Conservation (phyloP, 1,139 yeast genomes). For the Sugiyamaella japonica region DNA sequence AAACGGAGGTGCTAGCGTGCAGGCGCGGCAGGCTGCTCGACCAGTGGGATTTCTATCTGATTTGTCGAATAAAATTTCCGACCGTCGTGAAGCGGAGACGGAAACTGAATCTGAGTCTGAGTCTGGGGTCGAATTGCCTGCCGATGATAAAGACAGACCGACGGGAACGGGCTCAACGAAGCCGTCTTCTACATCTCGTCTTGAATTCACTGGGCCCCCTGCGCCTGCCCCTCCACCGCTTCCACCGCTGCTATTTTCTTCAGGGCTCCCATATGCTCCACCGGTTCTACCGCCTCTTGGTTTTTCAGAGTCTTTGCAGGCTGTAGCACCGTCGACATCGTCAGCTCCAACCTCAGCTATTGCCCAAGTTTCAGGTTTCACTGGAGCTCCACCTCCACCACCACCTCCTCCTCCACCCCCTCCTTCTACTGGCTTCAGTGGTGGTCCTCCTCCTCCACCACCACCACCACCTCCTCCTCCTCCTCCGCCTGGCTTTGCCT, state of each 20-base stretch:
- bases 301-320: conserved; percentile 16
- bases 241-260: conserved; percentile 28
- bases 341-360: conserved; percentile 29
- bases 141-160: too few relatives aligned
- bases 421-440: conserved; percentile 13
- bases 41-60: conserved; percentile 21
- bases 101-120: neutral
- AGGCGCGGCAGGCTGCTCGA: conserved; percentile 11
- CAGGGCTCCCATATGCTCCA: conserved; percentile 23
- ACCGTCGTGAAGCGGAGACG: neutral
- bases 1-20: conserved; percentile 19
- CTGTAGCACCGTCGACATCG: conserved; percentile 39
- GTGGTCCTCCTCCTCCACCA: conserved; percentile 25
- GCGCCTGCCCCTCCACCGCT: conserved; percentile 39
- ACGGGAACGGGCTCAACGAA: too few relatives aligned
- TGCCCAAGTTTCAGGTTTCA: conserved; percentile 26
- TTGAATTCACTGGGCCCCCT: neutral
- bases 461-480: conserved; percentile 31
- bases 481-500: conserved; percentile 31
- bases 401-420: conserved; percentile 39
- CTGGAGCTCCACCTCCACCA: conserved; percentile 26
- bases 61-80: conserved; percentile 17
- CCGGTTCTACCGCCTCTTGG: neutral
- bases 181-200: conserved; percentile 17
- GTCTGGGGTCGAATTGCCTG: too few relatives aligned